phyloP scores from a whole-genome alignment of 1,139 yeast genomes.

The Lodderomyces theae region DNA sequence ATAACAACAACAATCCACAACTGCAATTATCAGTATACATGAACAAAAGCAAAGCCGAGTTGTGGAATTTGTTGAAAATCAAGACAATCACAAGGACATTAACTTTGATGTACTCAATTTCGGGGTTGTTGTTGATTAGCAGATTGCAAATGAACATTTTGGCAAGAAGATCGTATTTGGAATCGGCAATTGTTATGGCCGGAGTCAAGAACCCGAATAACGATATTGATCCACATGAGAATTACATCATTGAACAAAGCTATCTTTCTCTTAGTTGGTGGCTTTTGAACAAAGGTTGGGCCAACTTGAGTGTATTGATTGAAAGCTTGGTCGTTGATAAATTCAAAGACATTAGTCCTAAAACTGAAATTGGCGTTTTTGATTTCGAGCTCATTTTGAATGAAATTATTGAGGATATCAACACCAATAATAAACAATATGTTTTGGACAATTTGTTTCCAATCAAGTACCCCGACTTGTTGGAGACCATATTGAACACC shows the following conservation, averaged over 20 bases:
- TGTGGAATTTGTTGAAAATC: conserved; percentile 82
- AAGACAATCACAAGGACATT: conserved; percentile 73
- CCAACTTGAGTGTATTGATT: conserved; percentile 51
- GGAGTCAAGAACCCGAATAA: conserved; percentile 26
- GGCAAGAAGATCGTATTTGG: conserved; percentile 81
- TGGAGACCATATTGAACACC: conserved; percentile 44
- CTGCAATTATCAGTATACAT: conserved; percentile 30
- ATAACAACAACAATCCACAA: conserved; percentile 25
- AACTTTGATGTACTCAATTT: conserved; percentile 65
- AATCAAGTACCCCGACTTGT: conserved; percentile 36
- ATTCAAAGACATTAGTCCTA: conserved; percentile 66
- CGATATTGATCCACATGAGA: conserved; percentile 27
- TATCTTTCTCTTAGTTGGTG: conserved; percentile 92
- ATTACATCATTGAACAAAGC: conserved; percentile 69
- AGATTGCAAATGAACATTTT: conserved; percentile 83
- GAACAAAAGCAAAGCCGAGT: conserved; percentile 62
- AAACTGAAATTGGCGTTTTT: conserved; percentile 62
- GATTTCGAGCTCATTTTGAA: conserved; percentile 45
- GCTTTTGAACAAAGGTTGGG: conserved; percentile 87
- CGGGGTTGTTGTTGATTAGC: conserved; percentile 71
- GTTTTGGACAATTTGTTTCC: conserved; percentile 48
- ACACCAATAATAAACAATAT: conserved; percentile 38
- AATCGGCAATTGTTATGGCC: conserved; percentile 72
- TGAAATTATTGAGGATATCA: conserved; percentile 31
- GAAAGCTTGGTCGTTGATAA: conserved; percentile 57